These are phyloP conservation scores for Boletellus dicymbophilus DNA, from an alignment of 1,284 basidiomycete species.

Conservation along the genomic window DNA sequence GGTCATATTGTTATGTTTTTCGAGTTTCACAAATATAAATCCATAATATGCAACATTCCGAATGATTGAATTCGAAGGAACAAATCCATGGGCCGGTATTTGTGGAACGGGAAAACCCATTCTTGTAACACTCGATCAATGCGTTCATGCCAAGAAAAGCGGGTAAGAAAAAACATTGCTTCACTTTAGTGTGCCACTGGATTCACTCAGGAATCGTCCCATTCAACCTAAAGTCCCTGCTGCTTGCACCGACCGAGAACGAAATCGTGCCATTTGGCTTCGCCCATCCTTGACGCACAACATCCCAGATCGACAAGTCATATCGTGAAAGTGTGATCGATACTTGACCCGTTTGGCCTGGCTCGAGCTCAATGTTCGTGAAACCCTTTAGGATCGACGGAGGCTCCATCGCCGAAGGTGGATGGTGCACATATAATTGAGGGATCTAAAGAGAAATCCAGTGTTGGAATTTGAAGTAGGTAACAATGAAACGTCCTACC, in stretches of 20 bases:
- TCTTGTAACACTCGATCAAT: no score
- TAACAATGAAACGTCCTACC: no score
- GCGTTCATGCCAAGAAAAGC: no score
- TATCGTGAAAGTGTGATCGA: conserved; percentile 64
- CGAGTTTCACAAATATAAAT: no score
- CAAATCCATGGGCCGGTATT: no score
- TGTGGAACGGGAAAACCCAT: no score
- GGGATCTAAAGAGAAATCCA: conserved; percentile 43
- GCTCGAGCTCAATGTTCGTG: conserved; percentile 51
- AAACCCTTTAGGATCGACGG: conserved; percentile 69
- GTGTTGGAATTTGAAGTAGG: no score
- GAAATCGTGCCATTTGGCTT: conserved; percentile 44
- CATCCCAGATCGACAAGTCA: conserved; percentile 65
- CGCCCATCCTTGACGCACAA: conserved; percentile 48
- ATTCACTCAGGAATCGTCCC: conserved; percentile 40
- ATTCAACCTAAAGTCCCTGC: conserved; percentile 46
- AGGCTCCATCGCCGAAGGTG: conserved; percentile 55
- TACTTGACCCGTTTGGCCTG: conserved; percentile 48
- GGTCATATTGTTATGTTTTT: no score
- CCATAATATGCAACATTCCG: no score
- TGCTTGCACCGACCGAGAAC: conserved; percentile 55
- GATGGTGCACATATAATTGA: conserved; percentile 66
- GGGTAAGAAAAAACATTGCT: no score
- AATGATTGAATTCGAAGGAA: no score
- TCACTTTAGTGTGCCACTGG: no score